Percentiles rank a stretch among this genome's conserved stretches.
Conservation (phyloP, 306 rosid genomes). For the Sicyos edulis region DNA sequence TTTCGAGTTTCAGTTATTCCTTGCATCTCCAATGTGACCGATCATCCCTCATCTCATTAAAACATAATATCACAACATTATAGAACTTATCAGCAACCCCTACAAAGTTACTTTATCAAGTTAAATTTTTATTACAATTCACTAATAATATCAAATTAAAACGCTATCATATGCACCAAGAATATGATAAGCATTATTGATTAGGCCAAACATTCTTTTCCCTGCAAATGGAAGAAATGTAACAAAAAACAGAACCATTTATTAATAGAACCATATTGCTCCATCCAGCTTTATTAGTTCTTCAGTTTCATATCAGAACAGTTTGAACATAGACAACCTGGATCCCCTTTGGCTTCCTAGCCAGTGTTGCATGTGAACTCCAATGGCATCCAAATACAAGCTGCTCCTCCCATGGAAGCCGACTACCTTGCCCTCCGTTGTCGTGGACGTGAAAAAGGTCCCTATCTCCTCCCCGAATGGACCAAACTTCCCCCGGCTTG, state of each 20-base stretch:
- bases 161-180: neutral
- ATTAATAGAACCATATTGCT: neutral
- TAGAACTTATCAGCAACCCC: too few species aligned
- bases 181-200: neutral
- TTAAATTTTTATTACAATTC: neutral
- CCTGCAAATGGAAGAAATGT: too few species aligned
- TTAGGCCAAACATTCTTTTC: neutral
- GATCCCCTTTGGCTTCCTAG: conserved; percentile 58
- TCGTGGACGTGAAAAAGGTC: conserved; percentile 77
- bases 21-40: too few species aligned
- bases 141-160: neutral
- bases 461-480: conserved; percentile 87
- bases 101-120: neutral
- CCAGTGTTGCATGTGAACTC: conserved; percentile 96
- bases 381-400: conserved; percentile 82
- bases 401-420: conserved; percentile 62
- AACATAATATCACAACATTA: too few species aligned
- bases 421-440: conserved; percentile 77
- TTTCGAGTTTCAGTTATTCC: too few species aligned
- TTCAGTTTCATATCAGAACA: conserved; percentile 33
- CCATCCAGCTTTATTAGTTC: neutral
- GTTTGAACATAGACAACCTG: conserved; percentile 53
- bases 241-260: neutral
- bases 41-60: too few species aligned
- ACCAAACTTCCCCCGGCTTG: conserved; percentile 80